These are phyloP conservation scores for Phytophthora melonis DNA, from an alignment of 352 stramenopile species.

Conservation along the genomic window DNA sequence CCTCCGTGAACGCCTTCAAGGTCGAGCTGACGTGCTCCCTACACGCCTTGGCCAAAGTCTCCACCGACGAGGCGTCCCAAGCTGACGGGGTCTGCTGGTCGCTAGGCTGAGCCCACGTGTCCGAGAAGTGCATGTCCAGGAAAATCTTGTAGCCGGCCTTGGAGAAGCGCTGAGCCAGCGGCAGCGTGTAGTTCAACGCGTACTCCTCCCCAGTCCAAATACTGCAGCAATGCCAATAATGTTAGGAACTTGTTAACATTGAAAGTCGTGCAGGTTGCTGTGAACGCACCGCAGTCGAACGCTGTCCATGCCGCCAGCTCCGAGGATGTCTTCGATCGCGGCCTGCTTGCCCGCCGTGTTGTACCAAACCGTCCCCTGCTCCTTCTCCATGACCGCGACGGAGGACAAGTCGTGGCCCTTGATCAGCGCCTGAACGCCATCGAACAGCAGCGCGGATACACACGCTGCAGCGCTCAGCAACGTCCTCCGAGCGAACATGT, in stretches of 20 bases:
- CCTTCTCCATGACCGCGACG: constrained; percentile 33
- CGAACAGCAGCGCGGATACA: constrained; percentile 11
- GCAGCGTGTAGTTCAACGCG: constrained; percentile 35
- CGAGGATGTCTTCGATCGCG: constrained; percentile 40
- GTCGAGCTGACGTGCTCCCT: constrained; percentile 40
- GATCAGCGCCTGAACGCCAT: constrained; percentile 20
- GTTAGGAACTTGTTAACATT: background rate
- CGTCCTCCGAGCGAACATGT: constrained; percentile 12
- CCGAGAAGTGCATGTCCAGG: constrained; percentile 48
- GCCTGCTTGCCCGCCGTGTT: constrained; percentile 21
- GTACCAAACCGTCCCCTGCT: constrained; percentile 37
- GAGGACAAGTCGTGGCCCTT: constrained; percentile 48
- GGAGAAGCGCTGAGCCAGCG: constrained; percentile 35
- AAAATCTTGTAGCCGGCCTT: constrained; percentile 45
- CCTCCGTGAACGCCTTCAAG: constrained; percentile 40
- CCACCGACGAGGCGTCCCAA: constrained; percentile 34
- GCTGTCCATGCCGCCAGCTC: constrained; percentile 40
- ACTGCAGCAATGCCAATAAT: constrained; percentile 1
- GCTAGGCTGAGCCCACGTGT: constrained; percentile 40
- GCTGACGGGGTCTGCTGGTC: constrained; percentile 25
- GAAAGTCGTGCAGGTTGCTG: background rate
- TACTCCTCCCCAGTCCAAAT: constrained; percentile 43
- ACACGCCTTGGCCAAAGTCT: constrained; percentile 24
- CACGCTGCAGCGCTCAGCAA: constrained; percentile 15
- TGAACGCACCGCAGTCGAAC: constrained; percentile 38